Evolutionary conservation across 2,329 filamentous ascomycete genomes (phyloP), one percentile per base, ranked within the genome.

Genomic region (Penicillium sp.): DNA sequence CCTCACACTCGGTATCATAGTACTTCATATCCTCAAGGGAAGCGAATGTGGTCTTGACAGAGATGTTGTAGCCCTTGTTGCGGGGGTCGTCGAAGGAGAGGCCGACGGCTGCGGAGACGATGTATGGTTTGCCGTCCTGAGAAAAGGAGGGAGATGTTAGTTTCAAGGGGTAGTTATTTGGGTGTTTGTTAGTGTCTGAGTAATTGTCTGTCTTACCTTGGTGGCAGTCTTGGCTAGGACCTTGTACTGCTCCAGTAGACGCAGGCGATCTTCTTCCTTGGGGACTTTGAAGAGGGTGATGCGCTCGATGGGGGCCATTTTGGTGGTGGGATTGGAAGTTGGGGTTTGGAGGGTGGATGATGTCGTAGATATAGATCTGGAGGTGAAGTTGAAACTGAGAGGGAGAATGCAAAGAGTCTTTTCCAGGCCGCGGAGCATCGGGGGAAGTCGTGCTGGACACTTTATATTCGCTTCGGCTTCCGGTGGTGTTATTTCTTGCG

Each of bases 61-160:
- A 82, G 57, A 91, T 70, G 8, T 87, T 91, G 79, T 84, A 91
- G 47, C 89, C 89, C 74, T 89, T 85, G 67, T 82, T 83, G 33
- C 88, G 85, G 19, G 84, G 79, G 68, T 90, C 87, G 9, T 83
- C 80, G 64, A 86, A 78, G 9, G 84, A 82, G 24, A 79, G 75
- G 35, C 85, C 85, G 15, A 85, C 87, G n/a, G 76, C 79, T 65
- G 86, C 79, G 60, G 82, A 81, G 49, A 87, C 76, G 66, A 92
- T 90, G 75, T 92, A 92, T 1, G 87, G 87, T 73, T 90, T 87
- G 64, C 88, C 89, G 69, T 90, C 84, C 90, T 92, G 59, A 2
- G 6, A 17, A 7, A 19, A 2, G 38, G 4, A 51, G 37, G 53
- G 53, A 10, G 33, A 22, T 15, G 28, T 37, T 33, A 51, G 47